phyloP scores from a whole-genome alignment of 352 stramenopile genomes.

The Globisporangium perplexum region DNA sequence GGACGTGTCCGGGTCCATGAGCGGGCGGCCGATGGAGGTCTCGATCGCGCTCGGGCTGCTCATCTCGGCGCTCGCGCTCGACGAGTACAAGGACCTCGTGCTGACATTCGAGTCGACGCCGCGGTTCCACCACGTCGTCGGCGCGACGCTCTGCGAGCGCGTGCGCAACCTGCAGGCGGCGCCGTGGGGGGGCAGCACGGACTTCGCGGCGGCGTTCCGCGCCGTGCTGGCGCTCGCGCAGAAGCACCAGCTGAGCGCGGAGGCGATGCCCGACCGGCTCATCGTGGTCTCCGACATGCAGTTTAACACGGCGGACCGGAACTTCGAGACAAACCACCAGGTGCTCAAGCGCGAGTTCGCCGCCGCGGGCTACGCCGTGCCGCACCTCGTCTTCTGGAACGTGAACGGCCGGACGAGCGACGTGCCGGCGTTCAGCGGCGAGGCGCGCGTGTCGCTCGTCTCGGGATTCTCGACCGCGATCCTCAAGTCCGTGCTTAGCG shows the following conservation, averaged over 20 bases:
- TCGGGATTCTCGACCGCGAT: slow-evolving; percentile 46
- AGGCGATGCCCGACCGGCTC: slow-evolving; percentile 53
- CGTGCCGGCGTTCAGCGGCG: slow-evolving; percentile 20
- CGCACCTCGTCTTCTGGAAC: slow-evolving; percentile 79
- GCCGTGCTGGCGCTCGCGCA: slow-evolving; percentile 40
- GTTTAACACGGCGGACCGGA: slow-evolving; percentile 29
- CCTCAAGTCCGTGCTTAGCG: slow-evolving; percentile 27
- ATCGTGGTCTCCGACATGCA: slow-evolving; percentile 83
- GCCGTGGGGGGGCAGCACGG: slow-evolving; percentile 43
- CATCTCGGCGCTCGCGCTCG: slow-evolving; percentile 29
- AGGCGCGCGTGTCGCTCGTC: slow-evolving; percentile 39
- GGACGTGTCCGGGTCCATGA: slow-evolving; percentile 43
- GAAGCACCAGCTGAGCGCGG: slow-evolving; percentile 19
- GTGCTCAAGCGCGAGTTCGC: slow-evolving; percentile 33
- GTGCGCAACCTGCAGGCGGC: slow-evolving; percentile 17
- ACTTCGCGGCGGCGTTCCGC: slow-evolving; percentile 63
- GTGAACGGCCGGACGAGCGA: slow-evolving; percentile 35
- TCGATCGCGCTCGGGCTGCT: slow-evolving; percentile 37
- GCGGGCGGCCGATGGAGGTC: slow-evolving; percentile 27
- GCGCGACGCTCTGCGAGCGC: slow-evolving; percentile 23
- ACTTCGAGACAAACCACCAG: slow-evolving; percentile 38
- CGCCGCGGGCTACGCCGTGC: slow-evolving; percentile 28
- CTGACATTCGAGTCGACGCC: slow-evolving; percentile 40
- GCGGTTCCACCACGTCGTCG: slow-evolving; percentile 32
- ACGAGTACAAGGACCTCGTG: slow-evolving; percentile 51